phyloP scores from a whole-genome alignment of 768 basidiomycete species.

The Tricholoma terreum region DNA sequence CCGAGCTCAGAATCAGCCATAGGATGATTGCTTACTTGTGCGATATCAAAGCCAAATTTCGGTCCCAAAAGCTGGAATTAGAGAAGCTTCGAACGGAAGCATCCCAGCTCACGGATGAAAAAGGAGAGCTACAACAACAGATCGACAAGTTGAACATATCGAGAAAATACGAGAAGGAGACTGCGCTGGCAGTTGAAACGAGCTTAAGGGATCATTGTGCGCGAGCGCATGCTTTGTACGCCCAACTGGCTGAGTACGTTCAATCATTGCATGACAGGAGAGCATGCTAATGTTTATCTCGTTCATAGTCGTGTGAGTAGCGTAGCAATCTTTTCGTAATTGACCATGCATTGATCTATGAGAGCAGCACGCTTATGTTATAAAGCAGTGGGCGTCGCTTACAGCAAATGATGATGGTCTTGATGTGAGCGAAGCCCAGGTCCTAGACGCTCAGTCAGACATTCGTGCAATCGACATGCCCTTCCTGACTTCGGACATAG shows the following conservation, averaged over 20 bases:
- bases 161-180: constrained; percentile 49
- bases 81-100: constrained; percentile 31
- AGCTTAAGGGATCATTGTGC: constrained; percentile 52
- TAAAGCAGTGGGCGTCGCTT: background rate
- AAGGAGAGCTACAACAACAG: constrained; percentile 32
- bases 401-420: background rate
- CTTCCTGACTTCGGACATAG: constrained; percentile 24
- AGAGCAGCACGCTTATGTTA: background rate
- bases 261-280: background rate
- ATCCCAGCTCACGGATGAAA: constrained; percentile 32
- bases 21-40: constrained; percentile 49
- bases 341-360: background rate
- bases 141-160: constrained; percentile 38
- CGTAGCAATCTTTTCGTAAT: background rate
- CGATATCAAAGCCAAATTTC: constrained; percentile 43
- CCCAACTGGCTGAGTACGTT: constrained; percentile 40
- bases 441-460: constrained; percentile 4
- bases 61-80: constrained; percentile 30
- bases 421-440: background rate
- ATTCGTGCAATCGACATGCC: background rate
- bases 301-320: constrained; percentile 30
- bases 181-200: constrained; percentile 48
- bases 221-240: constrained; percentile 42
- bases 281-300: background rate
- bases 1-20: constrained; percentile 47